These are phyloP conservation scores for Rhododendron henanense DNA, from an alignment of 148 eudicot species.

Conservation along the genomic window DNA sequence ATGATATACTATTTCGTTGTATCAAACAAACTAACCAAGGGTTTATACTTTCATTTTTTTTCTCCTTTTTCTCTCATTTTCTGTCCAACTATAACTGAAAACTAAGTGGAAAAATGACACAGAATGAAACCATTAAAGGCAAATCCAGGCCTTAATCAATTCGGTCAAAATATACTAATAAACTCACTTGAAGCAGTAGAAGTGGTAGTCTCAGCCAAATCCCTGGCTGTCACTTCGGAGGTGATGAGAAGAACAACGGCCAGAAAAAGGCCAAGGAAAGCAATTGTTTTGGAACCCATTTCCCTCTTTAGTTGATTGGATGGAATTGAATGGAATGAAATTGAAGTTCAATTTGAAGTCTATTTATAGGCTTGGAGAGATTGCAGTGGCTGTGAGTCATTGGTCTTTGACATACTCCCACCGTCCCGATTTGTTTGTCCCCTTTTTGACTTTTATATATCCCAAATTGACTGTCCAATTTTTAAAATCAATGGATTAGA, in stretches of 20 bases:
- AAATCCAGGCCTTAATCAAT: neutral
- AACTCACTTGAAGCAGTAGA: neutral
- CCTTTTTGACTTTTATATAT: too few relatives aligned
- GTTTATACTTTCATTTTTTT: neutral
- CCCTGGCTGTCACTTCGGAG: conserved; percentile 21
- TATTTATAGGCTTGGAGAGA: too few relatives aligned
- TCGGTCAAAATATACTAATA: neutral
- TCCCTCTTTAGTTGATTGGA: neutral
- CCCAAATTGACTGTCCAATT: too few relatives aligned
- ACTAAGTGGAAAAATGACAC: neutral
- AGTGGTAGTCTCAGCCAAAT: neutral
- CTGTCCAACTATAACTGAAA: neutral
- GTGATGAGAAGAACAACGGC: conserved; percentile 15
- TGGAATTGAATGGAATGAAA: neutral
- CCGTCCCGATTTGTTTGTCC: too few relatives aligned
- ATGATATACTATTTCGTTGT: too few relatives aligned
- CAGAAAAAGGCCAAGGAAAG: conserved; percentile 14
- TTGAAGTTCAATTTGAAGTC: too few relatives aligned
- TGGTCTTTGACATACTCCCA: too few relatives aligned
- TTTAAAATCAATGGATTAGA: too few relatives aligned
- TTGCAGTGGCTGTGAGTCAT: too few relatives aligned
- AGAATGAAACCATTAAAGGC: neutral
- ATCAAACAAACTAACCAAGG: too few relatives aligned
- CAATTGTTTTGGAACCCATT: conserved; percentile 25
- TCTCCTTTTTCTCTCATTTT: neutral